Evolutionary conservation across 2,329 filamentous ascomycete species (phyloP), one percentile per base, ranked within the genome.

Genomic region (Fusarium citri): DNA sequence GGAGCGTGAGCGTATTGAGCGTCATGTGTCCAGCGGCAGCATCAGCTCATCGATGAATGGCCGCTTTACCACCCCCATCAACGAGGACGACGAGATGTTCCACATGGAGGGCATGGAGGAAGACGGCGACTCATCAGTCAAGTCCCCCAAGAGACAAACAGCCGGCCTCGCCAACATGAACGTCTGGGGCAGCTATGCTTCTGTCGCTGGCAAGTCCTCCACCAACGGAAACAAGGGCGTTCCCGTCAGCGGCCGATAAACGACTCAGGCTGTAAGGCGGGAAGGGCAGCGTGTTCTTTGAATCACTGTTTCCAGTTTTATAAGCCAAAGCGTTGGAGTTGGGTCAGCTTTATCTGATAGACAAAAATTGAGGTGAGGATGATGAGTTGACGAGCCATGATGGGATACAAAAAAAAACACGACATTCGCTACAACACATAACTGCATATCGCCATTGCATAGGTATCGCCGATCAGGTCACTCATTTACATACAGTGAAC

Each of bases 91-190:
- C 58, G 83, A 86, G 6, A 85, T 87, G 26, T 89, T 90, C 69
- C 86, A 91, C 16, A 91, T 91, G 76, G 73, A 75, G 45, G 87
- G 82, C 74, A 90, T 91, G 88, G 88, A 91, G 70, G 87, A 89
- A 58, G 87, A 88, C 26, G 86, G 87, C 23, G 87, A 89, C 31
- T 80, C 84, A 23, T 80, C 84, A 40, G 79, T 80, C 58, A 80
- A 82, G 43, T 80, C 82, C 12, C 79, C 84, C 54, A 88, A 87
- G 78, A 83, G 85, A 58, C 80, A 78, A 3, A 85, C 85, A 4
- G 83, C 82, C 8, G 82, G 83, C 15, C 72, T 83, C 40, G 77
- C 76, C 41, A 77, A 75, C 50, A 78, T 81, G 55, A 77, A 78
- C 8, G 76, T 77, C 25, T 80, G 80, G 61, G 79, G 79, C 76